Evolutionary conservation across 2,329 filamentous ascomycete species (phyloP).

Genomic region (Hirsutella minnesotensis): DNA sequence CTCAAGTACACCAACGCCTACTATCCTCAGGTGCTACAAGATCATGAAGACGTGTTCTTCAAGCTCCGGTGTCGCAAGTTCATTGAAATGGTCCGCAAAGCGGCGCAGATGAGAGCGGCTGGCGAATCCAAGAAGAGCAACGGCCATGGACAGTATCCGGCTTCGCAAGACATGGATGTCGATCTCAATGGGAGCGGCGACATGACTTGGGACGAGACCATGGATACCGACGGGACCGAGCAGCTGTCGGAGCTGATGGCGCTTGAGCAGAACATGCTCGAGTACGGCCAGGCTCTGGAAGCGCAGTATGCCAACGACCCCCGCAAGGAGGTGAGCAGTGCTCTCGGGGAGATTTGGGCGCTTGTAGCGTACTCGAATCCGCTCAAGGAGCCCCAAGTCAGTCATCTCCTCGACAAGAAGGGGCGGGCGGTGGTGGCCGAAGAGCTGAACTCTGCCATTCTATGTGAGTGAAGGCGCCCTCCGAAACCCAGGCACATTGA

Average conservation of each 20-base stretch:
- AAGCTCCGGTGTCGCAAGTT: slow-evolving; percentile 82
- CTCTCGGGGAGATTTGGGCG: slow-evolving; percentile 76
- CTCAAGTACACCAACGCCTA: slow-evolving; percentile 68
- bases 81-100: slow-evolving; percentile 80
- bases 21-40: slow-evolving; percentile 69
- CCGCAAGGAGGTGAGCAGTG: slow-evolving; percentile 56
- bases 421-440: slow-evolving; percentile 75
- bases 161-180: slow-evolving; percentile 41
- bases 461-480: slow-evolving; percentile 47
- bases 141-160: slow-evolving; percentile 24
- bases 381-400: slow-evolving; percentile 59
- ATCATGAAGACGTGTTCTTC: slow-evolving; percentile 80
- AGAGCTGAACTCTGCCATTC: slow-evolving; percentile 84
- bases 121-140: slow-evolving; percentile 31
- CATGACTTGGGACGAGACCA: slow-evolving; percentile 29
- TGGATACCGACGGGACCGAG: slow-evolving; percentile 40
- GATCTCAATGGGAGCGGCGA: slow-evolving; percentile 36
- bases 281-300: slow-evolving; percentile 69
- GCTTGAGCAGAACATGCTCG: slow-evolving; percentile 57
- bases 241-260: slow-evolving; percentile 22
- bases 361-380: slow-evolving; percentile 81
- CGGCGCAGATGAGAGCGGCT: slow-evolving; percentile 49
- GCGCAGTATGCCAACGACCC: slow-evolving; percentile 65
- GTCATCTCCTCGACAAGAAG: slow-evolving; percentile 63
- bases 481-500: no score